These are phyloP conservation scores for Penicillium sp. DNA, from an alignment of 2,329 filamentous ascomycete genomes.

Conservation along the genomic window DNA sequence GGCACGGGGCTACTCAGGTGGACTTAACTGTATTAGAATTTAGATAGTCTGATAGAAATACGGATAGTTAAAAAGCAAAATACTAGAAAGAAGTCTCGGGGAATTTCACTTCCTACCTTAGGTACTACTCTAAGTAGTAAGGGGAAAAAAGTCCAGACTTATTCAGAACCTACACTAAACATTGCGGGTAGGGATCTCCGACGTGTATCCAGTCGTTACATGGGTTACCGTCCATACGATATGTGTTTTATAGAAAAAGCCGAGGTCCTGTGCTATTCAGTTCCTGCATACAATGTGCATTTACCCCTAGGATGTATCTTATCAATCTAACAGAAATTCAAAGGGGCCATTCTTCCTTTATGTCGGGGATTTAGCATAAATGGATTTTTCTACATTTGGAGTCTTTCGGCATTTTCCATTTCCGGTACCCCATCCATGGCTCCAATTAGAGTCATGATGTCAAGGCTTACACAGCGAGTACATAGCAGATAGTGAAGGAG, in stretches of 20 bases:
- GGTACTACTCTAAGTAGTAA: no score
- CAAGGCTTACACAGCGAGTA: no score
- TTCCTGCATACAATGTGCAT: background rate
- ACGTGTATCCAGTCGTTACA: conserved; percentile 15
- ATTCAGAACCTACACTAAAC: conserved; percentile 7
- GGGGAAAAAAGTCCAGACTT: conserved; percentile 8
- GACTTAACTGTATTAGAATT: no score
- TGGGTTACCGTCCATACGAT: no score
- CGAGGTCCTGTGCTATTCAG: background rate
- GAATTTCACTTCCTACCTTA: no score
- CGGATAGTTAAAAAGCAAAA: no score
- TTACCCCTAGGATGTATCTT: conserved; percentile 1
- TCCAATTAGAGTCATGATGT: conserved; percentile 21
- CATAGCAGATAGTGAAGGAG: no score
- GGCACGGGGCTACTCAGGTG: conserved; percentile 15
- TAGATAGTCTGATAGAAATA: no score
- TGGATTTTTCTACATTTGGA: background rate
- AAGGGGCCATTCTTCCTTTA: background rate
- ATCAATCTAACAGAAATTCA: background rate
- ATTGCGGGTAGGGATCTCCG: conserved; percentile 22
- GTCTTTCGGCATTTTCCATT: conserved; percentile 1
- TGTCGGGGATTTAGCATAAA: no score
- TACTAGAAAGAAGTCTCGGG: no score
- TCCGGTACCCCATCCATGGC: background rate
- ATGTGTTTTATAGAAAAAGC: background rate